These are phyloP conservation scores for Striga hermonthica DNA, from an alignment of 305 asterid species.

Conservation along the genomic window DNA sequence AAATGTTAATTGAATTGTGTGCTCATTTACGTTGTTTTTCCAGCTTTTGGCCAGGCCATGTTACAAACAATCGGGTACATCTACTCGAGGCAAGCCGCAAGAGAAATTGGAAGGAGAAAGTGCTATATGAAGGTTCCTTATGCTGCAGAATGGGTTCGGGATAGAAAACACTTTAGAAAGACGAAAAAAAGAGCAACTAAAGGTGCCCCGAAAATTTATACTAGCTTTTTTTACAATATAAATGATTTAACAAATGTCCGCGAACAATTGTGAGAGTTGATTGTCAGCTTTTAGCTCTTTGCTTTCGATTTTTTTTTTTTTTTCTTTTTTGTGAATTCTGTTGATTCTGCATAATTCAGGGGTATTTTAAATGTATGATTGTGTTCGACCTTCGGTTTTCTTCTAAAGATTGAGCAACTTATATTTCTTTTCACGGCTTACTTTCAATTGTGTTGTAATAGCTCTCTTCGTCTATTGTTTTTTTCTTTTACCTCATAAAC, in stretches of 20 bases:
- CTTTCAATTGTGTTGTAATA: no score
- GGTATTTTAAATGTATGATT: neutral
- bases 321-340: neutral
- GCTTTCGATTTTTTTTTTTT: no score
- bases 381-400: neutral
- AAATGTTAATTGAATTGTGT: neutral
- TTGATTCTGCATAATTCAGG: neutral
- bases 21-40: slow-evolving; percentile 32
- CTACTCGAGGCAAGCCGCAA: slow-evolving; percentile 84
- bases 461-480: neutral
- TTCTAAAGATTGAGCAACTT: no score
- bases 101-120: slow-evolving; percentile 71
- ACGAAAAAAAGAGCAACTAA: slow-evolving; percentile 75
- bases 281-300: neutral
- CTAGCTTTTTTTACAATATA: slow-evolving; percentile 8
- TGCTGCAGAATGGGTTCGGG: slow-evolving; percentile 86
- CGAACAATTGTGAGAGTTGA: neutral
- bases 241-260: neutral
- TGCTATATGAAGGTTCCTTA: slow-evolving; percentile 79
- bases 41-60: slow-evolving; percentile 89
- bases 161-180: slow-evolving; percentile 62
- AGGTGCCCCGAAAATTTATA: slow-evolving; percentile 45
- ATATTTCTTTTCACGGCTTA: neutral
- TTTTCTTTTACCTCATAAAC: neutral
- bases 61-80: slow-evolving; percentile 82